Evolutionary conservation across 257 asterid genomes (phyloP).

Genomic region (Lantana camara): DNA sequence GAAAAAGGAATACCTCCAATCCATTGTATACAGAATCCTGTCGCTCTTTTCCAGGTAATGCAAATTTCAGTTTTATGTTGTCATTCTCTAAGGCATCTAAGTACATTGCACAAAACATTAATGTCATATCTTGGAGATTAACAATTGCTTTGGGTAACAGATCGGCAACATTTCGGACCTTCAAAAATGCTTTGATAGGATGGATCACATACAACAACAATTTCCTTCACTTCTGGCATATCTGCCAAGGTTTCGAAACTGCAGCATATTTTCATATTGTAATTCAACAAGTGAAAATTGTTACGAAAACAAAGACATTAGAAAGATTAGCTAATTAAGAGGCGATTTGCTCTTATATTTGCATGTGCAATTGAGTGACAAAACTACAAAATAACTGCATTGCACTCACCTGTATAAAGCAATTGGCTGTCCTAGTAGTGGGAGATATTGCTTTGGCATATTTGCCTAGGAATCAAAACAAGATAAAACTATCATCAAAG

Average conservation of each 20-base stretch:
- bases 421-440: constrained; percentile 95
- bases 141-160: constrained; percentile 10
- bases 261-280: constrained; percentile 39
- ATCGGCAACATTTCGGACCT: constrained; percentile 55
- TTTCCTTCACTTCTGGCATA: constrained; percentile 96
- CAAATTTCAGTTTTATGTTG: constrained; percentile 71
- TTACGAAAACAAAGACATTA: constrained; percentile 6
- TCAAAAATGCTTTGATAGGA: constrained; percentile 92
- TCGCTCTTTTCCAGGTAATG: constrained; percentile 98
- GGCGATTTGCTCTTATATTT: constrained; percentile 10
- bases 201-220: constrained; percentile 97
- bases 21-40: constrained; percentile 98
- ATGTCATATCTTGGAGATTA: not conserved
- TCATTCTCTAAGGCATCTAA: constrained; percentile 65
- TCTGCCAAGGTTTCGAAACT: constrained; percentile 87
- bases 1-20: constrained; percentile 54
- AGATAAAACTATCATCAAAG: constrained; percentile 34
- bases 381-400: not conserved
- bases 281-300: constrained; percentile 30
- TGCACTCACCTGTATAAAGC: constrained; percentile 84
- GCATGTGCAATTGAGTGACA: constrained; percentile 1
- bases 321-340: not conserved
- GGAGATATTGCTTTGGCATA: constrained; percentile 99
- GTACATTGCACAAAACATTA: constrained; percentile 4
- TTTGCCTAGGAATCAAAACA: constrained; percentile 69